These are phyloP conservation scores for Flaveria robusta DNA, from an alignment of 129 eudicot genomes.

Conservation along the genomic window DNA sequence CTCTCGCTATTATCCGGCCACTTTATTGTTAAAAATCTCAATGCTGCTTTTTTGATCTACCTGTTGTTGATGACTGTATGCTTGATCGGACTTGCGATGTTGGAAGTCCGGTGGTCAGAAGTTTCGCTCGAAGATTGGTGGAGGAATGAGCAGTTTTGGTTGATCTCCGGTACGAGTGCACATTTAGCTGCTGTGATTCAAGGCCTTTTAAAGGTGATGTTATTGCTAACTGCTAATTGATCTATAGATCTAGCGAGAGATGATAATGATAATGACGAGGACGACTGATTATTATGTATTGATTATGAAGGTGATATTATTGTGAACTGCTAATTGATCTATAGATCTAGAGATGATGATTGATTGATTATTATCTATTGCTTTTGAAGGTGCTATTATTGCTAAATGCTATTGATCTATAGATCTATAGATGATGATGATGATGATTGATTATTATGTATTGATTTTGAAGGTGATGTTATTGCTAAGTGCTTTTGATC, in stretches of 20 bases:
- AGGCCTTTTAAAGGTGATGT: conserved; percentile 41
- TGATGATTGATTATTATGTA: no score
- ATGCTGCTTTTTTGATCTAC: conserved; percentile 31
- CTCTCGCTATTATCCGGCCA: conserved; percentile 41
- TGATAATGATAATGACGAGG: no score
- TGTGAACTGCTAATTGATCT: no score
- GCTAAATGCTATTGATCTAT: not conserved
- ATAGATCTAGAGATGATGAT: no score
- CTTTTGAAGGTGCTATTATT: conserved; percentile 32
- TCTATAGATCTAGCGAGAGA: no score
- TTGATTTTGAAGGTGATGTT: no score
- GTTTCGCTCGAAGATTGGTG: conserved; percentile 45
- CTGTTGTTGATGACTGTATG: conserved; percentile 33
- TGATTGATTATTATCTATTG: no score
- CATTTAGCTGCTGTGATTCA: conserved; percentile 43
- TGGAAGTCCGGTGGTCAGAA: conserved; percentile 40
- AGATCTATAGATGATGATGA: no score
- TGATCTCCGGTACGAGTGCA: conserved; percentile 39
- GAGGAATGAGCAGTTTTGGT: conserved; percentile 47
- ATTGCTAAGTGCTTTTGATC: no score
- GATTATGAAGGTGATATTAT: no score
- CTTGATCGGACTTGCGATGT: conserved; percentile 34
- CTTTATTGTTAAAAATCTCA: conserved; percentile 38
- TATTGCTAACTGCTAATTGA: not conserved
- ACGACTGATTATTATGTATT: no score